Conservation (phyloP, 1,284 basidiomycete species). For the Cryptococcus neoformans region DNA sequence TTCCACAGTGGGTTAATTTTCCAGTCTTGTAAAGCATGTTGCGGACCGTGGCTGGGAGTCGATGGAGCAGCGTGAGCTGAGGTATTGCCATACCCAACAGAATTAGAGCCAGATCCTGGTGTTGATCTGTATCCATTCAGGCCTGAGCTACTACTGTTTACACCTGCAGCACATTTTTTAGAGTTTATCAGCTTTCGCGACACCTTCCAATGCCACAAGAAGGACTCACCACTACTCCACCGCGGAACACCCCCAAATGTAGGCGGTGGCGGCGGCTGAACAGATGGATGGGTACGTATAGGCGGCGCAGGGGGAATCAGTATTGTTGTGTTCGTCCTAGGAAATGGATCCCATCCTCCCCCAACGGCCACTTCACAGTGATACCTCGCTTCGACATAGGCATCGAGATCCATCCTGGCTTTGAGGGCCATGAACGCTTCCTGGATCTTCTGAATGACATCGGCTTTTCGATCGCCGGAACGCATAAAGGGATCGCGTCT, state of each 20-base stretch:
- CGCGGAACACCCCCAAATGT: neutral
- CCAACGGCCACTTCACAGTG: neutral
- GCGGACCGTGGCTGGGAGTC: constrained; percentile 1
- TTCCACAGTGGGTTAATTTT: constrained; percentile 48
- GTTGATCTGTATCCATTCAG: neutral
- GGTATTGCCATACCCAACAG: neutral
- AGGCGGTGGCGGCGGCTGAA: too few species aligned
- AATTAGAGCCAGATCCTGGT: too few species aligned
- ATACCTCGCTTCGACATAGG: constrained; percentile 17
- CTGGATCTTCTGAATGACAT: constrained; percentile 33
- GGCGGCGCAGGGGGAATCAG: too few species aligned
- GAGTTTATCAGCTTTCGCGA: neutral
- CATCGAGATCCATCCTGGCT: constrained; percentile 8
- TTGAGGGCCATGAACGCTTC: constrained; percentile 25
- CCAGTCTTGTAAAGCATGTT: constrained; percentile 35
- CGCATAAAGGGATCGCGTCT: constrained; percentile 19
- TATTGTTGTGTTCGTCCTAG: too few species aligned
- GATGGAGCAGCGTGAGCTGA: neutral
- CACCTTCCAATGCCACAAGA: neutral
- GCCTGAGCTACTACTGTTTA: neutral
- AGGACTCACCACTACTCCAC: neutral
- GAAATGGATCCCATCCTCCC: neutral
- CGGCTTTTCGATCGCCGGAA: constrained; percentile 34
- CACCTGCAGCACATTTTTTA: too few species aligned
- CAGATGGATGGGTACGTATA: too few species aligned